These are phyloP conservation scores for Tylopilus rubrobrunneus DNA, from an alignment of 768 basidiomycete genomes.

Conservation along the genomic window DNA sequence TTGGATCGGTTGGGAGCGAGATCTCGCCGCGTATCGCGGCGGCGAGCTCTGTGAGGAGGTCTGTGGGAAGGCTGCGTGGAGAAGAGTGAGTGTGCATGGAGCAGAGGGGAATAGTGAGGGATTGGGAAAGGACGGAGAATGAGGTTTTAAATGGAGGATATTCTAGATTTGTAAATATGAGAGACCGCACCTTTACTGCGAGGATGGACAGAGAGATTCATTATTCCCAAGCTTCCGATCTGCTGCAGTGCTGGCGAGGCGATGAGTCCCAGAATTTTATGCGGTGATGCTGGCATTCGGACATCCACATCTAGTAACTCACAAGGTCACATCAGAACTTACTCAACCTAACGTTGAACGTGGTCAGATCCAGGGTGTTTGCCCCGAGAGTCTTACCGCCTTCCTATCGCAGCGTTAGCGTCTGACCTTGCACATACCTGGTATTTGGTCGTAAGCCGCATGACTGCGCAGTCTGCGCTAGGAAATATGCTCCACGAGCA, in stretches of 20 bases:
- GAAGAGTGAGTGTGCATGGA: constrained; percentile 15
- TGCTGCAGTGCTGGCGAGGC: constrained; percentile 13
- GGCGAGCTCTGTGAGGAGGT: constrained; percentile 44
- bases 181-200: constrained; percentile 3
- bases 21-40: constrained; percentile 45
- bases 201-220: neutral
- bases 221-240: neutral
- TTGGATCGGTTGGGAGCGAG: constrained; percentile 40
- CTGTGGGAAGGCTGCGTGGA: constrained; percentile 8
- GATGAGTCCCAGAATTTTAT: constrained; percentile 1
- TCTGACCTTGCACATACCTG: neutral
- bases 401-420: neutral
- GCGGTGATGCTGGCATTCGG: constrained; percentile 8
- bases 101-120: constrained; percentile 8
- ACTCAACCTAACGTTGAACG: neutral
- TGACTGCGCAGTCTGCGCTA: neutral
- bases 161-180: constrained; percentile 11
- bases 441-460: neutral
- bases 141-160: neutral
- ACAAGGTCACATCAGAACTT: constrained; percentile 9
- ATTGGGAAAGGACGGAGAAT: neutral
- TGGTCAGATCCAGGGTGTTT: neutral
- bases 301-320: constrained; percentile 3
- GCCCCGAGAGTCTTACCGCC: neutral
- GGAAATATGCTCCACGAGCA: no score